Base-by-base conservation (phyloP, 805 yeast species). In the Candida andamanensis region DNA sequence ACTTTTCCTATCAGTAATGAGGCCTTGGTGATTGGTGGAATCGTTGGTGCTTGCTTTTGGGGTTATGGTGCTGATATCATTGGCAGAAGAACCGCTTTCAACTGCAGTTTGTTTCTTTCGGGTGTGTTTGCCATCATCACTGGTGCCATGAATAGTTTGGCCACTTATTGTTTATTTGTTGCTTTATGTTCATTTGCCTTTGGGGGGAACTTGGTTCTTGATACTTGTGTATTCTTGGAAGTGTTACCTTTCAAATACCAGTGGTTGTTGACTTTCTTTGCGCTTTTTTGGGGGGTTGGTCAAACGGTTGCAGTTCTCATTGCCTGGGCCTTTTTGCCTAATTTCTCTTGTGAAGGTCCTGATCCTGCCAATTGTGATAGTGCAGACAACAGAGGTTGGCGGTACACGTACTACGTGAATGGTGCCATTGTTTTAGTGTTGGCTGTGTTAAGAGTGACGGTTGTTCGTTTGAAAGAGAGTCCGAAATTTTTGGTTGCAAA, bases 231-330 rank as follows among this genome's bases (percentile, higher is more conserved):
- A 9, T 35, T 35, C 14, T 30, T 35, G 30, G 39, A 41, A 29
- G 72, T 66, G 35, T 53, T 75, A 35, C 80, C 81, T 2, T 54
- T 62, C 26, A 64, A 63, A 29, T 54, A 67, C 42, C 76, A 73
- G 41, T 75, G 67, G 65, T 48, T 74, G 40, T 58, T 69, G 30
- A 73, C 80, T 2, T 58, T 71, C 22, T 63, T 76, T 47, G 61
- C 53, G 7, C 48, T 64, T 23, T 77, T 68, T 69, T 76, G 82
- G 82, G 80, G 78, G 25, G 58, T 76, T 30, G 82, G 81, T 26
- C 80, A 75, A 47, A 71, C 77, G 1, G 58, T 76, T 30, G 68
- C 76, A 14, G 62, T 60, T 8, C 54, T 74, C n/a, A 44, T 73
- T 23, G 74, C 78, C 2, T 76, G 76, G 74, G 79, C 76, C 0